Conservation (phyloP, 306 rosid species). For the Cicer judaicum region DNA sequence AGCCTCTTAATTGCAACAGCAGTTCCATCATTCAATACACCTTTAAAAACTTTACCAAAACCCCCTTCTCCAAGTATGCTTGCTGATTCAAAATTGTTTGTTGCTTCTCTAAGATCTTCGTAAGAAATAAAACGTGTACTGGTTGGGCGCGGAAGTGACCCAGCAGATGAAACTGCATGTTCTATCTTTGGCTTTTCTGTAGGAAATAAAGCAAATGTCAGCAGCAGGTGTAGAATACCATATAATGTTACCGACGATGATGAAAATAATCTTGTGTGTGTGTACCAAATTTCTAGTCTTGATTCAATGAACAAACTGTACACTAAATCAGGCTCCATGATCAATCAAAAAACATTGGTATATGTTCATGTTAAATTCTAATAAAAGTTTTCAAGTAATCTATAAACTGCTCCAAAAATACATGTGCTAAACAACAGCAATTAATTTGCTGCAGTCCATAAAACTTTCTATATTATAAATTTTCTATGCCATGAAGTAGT, state of each 20-base stretch:
- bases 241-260: slow-evolving; percentile 4
- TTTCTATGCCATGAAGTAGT: slow-evolving; percentile 21
- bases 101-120: slow-evolving; percentile 96
- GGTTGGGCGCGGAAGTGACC: slow-evolving; percentile 84
- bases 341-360: slow-evolving; percentile 2
- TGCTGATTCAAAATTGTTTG: slow-evolving; percentile 85
- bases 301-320: slow-evolving; percentile 1
- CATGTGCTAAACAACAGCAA: neutral
- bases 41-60: slow-evolving; percentile 92
- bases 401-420: slow-evolving; percentile 14
- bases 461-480: slow-evolving; percentile 4
- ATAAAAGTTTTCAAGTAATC: neutral
- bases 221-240: slow-evolving; percentile 15
- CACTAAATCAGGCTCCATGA: neutral
- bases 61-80: slow-evolving; percentile 96
- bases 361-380: neutral
- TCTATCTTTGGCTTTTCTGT: slow-evolving; percentile 71
- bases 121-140: slow-evolving; percentile 90
- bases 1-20: slow-evolving; percentile 96
- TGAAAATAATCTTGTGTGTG: neutral
- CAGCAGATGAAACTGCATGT: slow-evolving; percentile 55
- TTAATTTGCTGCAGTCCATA: neutral
- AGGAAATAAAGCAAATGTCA: slow-evolving; percentile 27
- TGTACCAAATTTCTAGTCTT: slow-evolving; percentile 11
- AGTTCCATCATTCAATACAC: slow-evolving; percentile 90